Base-by-base conservation (phyloP, 345 rosid genomes). In the Sapria himalayana region DNA sequence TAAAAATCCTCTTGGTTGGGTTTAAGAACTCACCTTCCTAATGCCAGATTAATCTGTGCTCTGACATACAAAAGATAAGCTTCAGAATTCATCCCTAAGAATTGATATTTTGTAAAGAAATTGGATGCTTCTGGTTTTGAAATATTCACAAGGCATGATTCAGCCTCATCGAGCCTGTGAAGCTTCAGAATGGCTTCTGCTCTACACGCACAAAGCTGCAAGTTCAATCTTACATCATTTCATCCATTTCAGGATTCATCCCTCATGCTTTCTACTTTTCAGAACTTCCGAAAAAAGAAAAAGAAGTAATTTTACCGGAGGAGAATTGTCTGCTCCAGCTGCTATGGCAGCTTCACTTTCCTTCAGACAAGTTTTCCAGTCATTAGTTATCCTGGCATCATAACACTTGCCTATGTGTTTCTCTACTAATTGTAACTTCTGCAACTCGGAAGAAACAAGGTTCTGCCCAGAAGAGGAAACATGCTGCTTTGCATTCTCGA, bases 121-220 rank as follows among this genome's bases (percentile, higher is more conserved):
- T 22, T 39, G 23, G 37, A 33, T 22, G 70, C 48, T 41, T 68
- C 95, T 39, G 65, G 9, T 42, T 55, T 77, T 23, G 80, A 85
- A 49, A 66, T 45, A 33, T 15, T 47, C 11, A 58, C 58, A 27
- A 75, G 46, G 62, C 43, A 51, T 20, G 52, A 49, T 60, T 73
- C 71, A 23, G 92, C 89, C 46, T 91, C 99, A 41, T 80, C 89
- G 44, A 91, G 69, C 60, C 60, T 71, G 49, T 55, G 66, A 40
- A 91, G 93, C 68, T 91, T 91, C 52, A 84, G 37, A 52, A 64
- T 66, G 39, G 94, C 99, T 71, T 91, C 99, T 29, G 61, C 93
- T 78, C 78, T 84, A 84, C 92, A 91, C 81, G 80, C 67, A 61
- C 56, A 58, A 66, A 91, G 78, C 99, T 91, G 93, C 54, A 70